phyloP scores from a whole-genome alignment of 2,329 filamentous ascomycete genomes.

The Phialophora macrospora region DNA sequence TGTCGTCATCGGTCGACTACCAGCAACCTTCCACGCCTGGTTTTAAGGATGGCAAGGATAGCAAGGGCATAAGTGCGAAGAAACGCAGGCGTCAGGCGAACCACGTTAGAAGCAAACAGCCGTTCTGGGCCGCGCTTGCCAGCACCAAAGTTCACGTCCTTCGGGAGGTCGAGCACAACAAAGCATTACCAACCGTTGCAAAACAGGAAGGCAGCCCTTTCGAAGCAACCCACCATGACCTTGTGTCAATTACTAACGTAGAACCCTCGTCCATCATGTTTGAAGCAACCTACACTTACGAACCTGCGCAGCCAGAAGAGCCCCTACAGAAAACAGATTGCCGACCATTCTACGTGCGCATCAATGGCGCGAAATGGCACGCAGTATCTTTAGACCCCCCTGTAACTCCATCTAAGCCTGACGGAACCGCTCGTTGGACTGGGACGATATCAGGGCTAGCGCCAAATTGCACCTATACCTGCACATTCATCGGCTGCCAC shows the following conservation, averaged over 20 bases:
- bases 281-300: constrained; percentile 49
- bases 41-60: constrained; percentile 58
- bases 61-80: constrained; percentile 68
- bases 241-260: constrained; percentile 55
- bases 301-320: constrained; percentile 42
- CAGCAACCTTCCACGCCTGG: constrained; percentile 59
- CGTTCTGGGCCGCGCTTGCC: constrained; percentile 90
- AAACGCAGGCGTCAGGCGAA: constrained; percentile 90
- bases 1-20: constrained; percentile 50
- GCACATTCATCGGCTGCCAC: constrained; percentile 64
- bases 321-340: constrained; percentile 42
- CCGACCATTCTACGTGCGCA: constrained; percentile 68
- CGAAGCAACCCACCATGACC: constrained; percentile 48
- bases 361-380: constrained; percentile 69
- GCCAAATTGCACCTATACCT: constrained; percentile 67
- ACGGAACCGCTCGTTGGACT: constrained; percentile 57
- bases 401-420: constrained; percentile 51
- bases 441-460: constrained; percentile 69
- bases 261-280: constrained; percentile 55
- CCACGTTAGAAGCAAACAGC: constrained; percentile 86
- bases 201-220: constrained; percentile 32
- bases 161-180: constrained; percentile 84
- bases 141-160: constrained; percentile 97
- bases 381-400: constrained; percentile 61
- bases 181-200: constrained; percentile 43